Evolutionary conservation across 306 rosid genomes (phyloP), one percentile per base, ranked within the genome.

Genomic region (Argentina anserina): DNA sequence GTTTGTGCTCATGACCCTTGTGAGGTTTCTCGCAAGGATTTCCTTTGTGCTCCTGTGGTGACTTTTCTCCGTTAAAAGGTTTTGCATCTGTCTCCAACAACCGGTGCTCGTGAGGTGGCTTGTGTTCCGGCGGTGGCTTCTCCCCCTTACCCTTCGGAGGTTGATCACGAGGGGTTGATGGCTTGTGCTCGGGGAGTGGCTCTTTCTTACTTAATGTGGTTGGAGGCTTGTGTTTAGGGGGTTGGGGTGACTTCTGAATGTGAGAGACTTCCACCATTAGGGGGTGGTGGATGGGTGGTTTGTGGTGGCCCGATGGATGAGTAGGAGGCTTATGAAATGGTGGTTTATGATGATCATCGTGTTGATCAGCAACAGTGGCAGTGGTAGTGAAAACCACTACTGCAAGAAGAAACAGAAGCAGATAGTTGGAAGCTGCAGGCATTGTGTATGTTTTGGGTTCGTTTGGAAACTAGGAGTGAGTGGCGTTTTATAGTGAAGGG

Each of bases 341-440:
- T 9, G 52, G 65, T 20, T 74, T 64, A 25, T 5, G 73, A 47
- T 74, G 56, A 28, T 60, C 33, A 9, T 28, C 71, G 1, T 28
- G 28, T 0, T 70, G 1, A 17, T 67, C 67, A 13, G 86, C 83
- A 18, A 75, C 62, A 42, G 81, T 50, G 40, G 37, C 37, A 55
- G 81, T 28, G 73, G 79, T 20, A 59, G 77, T 68, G 36, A 82
- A 43, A 25, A 23, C 65, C 78, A 71, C 79, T 76, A 80, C 80
- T 75, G 70, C 86, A 14, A 83, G 52, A 59, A 83, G 23, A 25
- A 83, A 53, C 28, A 61, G 5, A 23, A 79, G 65, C 37, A 75
- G 12, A 18, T 58, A 60, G 4, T 60, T 62, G 53, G 70, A 15
- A 50, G 36, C 36, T 33, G 60, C 15, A 58, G 81, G 65, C 83